Conservation (phyloP, 768 basidiomycete genomes). For the Rhodotorula graminis region DNA sequence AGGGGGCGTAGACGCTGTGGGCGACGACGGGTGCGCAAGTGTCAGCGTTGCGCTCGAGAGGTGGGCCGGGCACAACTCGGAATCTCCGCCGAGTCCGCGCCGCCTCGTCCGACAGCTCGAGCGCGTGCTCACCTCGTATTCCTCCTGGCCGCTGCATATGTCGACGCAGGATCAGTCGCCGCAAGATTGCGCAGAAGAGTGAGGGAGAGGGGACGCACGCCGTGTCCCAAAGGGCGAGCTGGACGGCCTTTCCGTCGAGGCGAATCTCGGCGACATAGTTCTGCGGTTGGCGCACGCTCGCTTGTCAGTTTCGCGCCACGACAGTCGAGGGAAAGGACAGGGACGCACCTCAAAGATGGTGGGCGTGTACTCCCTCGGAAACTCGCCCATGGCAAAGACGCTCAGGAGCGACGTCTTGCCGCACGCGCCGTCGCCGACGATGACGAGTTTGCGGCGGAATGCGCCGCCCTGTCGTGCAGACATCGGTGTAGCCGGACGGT, state of each 20-base stretch:
- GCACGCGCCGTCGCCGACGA: constrained; percentile 97
- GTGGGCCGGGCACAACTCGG: too few relatives aligned
- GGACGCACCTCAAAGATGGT: constrained; percentile 42
- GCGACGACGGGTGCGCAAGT: not conserved
- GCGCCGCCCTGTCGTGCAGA: constrained; percentile 43
- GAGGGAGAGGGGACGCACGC: constrained; percentile 59
- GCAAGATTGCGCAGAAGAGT: not conserved
- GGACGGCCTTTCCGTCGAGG: constrained; percentile 94
- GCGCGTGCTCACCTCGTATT: constrained; percentile 70
- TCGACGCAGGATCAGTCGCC: not conserved
- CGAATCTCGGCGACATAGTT: constrained; percentile 99
- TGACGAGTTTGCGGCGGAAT: constrained; percentile 92
- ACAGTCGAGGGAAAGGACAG: too few relatives aligned
- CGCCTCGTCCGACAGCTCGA: too few relatives aligned
- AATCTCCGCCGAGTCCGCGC: too few relatives aligned
- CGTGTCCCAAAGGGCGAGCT: constrained; percentile 97
- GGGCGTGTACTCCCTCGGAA: constrained; percentile 81
- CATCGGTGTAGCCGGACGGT: not conserved
- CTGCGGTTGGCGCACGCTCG: constrained; percentile 48
- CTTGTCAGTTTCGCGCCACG: too few relatives aligned
- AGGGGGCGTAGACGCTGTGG: constrained; percentile 81
- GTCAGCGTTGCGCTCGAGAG: too few relatives aligned
- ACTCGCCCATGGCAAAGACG: constrained; percentile 89
- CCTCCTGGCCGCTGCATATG: constrained; percentile 79
- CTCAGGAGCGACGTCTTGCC: constrained; percentile 90